These are phyloP conservation scores for Oidiodendron maius DNA, from an alignment of 495 filamentous ascomycete genomes.

Conservation along the genomic window DNA sequence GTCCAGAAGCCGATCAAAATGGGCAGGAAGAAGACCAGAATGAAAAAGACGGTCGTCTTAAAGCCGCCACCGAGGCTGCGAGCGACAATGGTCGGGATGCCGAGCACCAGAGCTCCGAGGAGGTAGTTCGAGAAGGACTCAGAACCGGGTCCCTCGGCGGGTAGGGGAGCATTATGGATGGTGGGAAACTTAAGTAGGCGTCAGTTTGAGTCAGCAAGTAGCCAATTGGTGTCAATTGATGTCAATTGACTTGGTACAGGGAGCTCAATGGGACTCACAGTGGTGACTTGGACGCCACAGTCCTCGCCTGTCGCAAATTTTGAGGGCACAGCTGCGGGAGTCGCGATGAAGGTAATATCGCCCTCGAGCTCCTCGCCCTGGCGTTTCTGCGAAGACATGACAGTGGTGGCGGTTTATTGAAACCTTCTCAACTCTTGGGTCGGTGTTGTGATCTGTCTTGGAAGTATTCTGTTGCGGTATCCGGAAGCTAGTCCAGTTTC, in stretches of 20 bases:
- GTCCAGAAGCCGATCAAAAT: slow-evolving; percentile 68
- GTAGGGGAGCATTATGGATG: slow-evolving; percentile 72
- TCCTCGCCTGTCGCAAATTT: slow-evolving; percentile 2
- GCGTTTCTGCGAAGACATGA: neutral
- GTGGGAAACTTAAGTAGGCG: slow-evolving; percentile 49
- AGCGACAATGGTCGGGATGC: slow-evolving; percentile 56
- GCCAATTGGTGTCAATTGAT: neutral
- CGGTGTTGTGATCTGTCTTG: neutral
- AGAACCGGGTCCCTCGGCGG: slow-evolving; percentile 67
- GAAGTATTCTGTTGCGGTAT: no score
- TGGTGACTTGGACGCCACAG: slow-evolving; percentile 8
- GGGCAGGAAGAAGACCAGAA: slow-evolving; percentile 54
- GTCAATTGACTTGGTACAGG: neutral
- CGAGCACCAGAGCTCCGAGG: slow-evolving; percentile 48
- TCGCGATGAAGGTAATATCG: slow-evolving; percentile 8
- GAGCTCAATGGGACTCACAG: neutral
- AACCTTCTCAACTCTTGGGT: neutral
- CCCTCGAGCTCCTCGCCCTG: neutral
- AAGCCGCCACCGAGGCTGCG: slow-evolving; percentile 61
- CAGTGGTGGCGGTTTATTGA: neutral
- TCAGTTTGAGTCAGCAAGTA: slow-evolving; percentile 1
- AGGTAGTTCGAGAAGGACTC: slow-evolving; percentile 62
- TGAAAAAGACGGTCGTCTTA: slow-evolving; percentile 64
- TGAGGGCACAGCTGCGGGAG: slow-evolving; percentile 4
- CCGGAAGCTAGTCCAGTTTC: no score